Conservation (phyloP, 192 early-diverging fungal genomes). For the Backusella australiensis region DNA sequence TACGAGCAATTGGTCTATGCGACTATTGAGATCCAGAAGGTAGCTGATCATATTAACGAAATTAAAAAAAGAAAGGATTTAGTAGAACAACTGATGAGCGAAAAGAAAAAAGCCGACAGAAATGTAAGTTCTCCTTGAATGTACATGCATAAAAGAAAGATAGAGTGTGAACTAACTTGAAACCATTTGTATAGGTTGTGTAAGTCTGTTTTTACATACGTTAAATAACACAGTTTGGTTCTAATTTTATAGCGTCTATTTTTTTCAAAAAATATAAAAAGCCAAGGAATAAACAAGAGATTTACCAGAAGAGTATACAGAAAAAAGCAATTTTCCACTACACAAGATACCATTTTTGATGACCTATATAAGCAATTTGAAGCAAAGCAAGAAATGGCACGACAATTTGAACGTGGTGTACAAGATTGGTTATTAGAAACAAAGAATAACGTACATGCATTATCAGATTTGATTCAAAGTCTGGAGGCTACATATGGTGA, state of each 20-base stretch:
- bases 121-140: constrained; percentile 52
- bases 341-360: constrained; percentile 57
- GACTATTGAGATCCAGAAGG: constrained; percentile 50
- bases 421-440: constrained; percentile 46
- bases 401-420: constrained; percentile 46
- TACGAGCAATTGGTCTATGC: constrained; percentile 49
- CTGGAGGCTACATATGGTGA: constrained; percentile 58
- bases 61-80: constrained; percentile 84
- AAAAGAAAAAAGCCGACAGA: constrained; percentile 64
- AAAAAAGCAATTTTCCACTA: constrained; percentile 58
- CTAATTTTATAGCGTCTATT: background rate
- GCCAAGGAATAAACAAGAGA: constrained; percentile 79
- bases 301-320: constrained; percentile 59
- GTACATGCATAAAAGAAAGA: background rate
- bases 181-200: constrained; percentile 25
- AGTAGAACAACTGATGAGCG: constrained; percentile 78
- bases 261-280: constrained; percentile 23
- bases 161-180: background rate
- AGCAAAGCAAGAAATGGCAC: constrained; percentile 47
- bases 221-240: background rate
- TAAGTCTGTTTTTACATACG: constrained; percentile 20
- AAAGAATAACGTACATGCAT: constrained; percentile 56
- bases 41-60: constrained; percentile 84
- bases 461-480: constrained; percentile 46
- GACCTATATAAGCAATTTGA: constrained; percentile 55